Conservation (phyloP, 371 early-diverging fungal species). For the Haplosporangium sp. region DNA sequence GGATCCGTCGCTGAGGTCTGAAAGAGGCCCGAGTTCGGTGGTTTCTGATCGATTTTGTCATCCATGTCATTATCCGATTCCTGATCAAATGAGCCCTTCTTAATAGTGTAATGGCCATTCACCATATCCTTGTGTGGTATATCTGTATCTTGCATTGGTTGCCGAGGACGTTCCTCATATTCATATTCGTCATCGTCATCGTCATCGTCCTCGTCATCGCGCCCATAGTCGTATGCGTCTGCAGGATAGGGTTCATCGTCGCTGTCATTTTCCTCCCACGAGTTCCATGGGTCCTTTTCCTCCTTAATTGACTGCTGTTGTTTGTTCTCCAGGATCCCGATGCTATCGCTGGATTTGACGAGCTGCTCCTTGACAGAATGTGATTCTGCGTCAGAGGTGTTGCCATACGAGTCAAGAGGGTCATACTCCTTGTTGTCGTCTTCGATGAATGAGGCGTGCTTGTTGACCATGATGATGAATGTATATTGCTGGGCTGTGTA, state of each 20-base stretch:
- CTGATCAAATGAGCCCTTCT: conserved; percentile 23
- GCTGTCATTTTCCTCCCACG: conserved; percentile 50
- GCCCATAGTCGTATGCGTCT: conserved; percentile 40
- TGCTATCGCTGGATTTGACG: conserved; percentile 1
- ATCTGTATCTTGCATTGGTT: not conserved
- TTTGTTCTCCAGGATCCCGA: not conserved
- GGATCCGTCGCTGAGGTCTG: conserved; percentile 7
- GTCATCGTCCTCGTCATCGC: conserved; percentile 17
- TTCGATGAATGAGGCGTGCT: conserved; percentile 12
- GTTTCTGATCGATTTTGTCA: not conserved
- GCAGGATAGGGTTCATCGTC: conserved; percentile 44
- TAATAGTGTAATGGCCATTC: not conserved
- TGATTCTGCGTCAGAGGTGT: conserved; percentile 15
- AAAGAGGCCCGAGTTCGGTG: conserved; percentile 20
- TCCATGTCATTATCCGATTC: conserved; percentile 11
- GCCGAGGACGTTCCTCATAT: conserved; percentile 4
- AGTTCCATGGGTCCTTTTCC: conserved; percentile 23
- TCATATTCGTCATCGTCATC: conserved; percentile 10
- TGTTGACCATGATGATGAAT: conserved; percentile 40
- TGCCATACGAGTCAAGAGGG: conserved; percentile 24
- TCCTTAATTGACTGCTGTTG: not conserved
- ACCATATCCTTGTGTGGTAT: not conserved
- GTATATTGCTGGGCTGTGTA: not conserved
- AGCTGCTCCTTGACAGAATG: conserved; percentile 15
- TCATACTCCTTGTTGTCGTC: conserved; percentile 23